Percentiles rank a stretch among this genome's conserved stretches.
phyloP scores from a whole-genome alignment of 2,329 filamentous ascomycete species.

The Emmonsia crescens region DNA sequence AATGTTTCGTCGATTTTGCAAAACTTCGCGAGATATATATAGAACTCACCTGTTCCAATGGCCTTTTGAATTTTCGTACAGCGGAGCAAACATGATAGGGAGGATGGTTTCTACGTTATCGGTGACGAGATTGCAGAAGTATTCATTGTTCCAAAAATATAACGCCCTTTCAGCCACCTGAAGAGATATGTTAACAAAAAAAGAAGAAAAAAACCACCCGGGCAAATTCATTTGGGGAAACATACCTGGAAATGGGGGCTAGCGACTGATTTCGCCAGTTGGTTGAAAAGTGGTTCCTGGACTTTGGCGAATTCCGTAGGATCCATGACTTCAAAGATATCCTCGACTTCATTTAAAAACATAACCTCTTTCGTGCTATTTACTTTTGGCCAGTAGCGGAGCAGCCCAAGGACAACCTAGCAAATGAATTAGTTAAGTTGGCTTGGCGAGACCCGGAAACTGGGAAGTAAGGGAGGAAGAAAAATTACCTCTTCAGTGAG shows the following conservation, averaged over 20 bases:
- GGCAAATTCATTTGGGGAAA: conserved; percentile 2
- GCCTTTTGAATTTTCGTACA: conserved; percentile 98
- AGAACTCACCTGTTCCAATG: conserved; percentile 86
- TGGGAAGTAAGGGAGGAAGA: neutral
- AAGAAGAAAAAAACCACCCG: neutral
- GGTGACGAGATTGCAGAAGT: conserved; percentile 98
- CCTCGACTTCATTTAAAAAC: conserved; percentile 98
- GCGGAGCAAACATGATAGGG: conserved; percentile 96
- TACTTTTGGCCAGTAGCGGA: conserved; percentile 97
- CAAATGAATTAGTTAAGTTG: neutral
- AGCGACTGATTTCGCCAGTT: conserved; percentile 93
- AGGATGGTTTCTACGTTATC: conserved; percentile 98
- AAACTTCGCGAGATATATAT: neutral
- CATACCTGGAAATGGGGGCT: conserved; percentile 89
- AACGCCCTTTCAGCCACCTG: conserved; percentile 87
- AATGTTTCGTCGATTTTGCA: neutral
- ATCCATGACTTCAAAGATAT: conserved; percentile 99
- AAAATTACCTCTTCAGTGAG: conserved; percentile 80
- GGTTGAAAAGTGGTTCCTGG: conserved; percentile 93
- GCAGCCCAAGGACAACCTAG: conserved; percentile 84
- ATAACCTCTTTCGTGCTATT: conserved; percentile 99
- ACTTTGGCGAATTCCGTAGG: conserved; percentile 97
- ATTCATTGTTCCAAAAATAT: conserved; percentile 99
- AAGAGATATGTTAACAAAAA: conserved; percentile 10
- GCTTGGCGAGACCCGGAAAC: neutral